Conservation (phyloP, 2,329 filamentous ascomycete species). For the Plenodomus tracheiphilus region DNA sequence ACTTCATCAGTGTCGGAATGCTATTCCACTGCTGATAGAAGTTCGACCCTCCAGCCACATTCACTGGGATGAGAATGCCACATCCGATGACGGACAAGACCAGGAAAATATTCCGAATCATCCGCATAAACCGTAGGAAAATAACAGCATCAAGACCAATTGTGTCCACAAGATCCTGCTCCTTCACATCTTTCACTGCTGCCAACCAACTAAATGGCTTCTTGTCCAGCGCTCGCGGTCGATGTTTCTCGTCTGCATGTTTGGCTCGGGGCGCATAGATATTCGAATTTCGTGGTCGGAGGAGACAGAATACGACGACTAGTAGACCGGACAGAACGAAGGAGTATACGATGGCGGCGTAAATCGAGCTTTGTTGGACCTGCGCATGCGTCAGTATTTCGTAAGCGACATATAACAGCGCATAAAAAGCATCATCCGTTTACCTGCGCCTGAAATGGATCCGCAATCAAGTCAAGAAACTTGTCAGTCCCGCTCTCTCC, state of each 20-base stretch:
- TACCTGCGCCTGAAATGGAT: conserved; percentile 45
- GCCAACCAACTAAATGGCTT: conserved; percentile 85
- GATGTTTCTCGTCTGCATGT: conserved; percentile 87
- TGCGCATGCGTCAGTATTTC: conserved; percentile 29
- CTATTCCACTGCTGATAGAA: conserved; percentile 33
- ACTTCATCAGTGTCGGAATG: conserved; percentile 45
- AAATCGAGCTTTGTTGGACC: conserved; percentile 67
- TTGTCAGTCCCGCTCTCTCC: conserved; percentile 28
- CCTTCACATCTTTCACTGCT: conserved; percentile 74
- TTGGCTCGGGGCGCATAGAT: conserved; percentile 95
- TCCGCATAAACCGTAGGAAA: conserved; percentile 82
- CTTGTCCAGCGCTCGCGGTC: conserved; percentile 80
- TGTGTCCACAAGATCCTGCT: conserved; percentile 75
- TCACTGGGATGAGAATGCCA: conserved; percentile 78
- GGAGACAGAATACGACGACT: conserved; percentile 79
- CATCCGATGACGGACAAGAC: conserved; percentile 74
- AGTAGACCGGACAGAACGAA: conserved; percentile 74
- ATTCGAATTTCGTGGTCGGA: conserved; percentile 85
- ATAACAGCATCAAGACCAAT: conserved; percentile 89
- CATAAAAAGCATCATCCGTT: not conserved
- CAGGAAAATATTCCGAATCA: conserved; percentile 89
- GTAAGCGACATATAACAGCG: not conserved
- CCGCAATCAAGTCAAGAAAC: conserved; percentile 47
- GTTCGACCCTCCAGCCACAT: conserved; percentile 55
- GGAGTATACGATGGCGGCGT: conserved; percentile 79